Base-by-base conservation (phyloP, 345 rosid species). In the Crucihimalaya himalaica region DNA sequence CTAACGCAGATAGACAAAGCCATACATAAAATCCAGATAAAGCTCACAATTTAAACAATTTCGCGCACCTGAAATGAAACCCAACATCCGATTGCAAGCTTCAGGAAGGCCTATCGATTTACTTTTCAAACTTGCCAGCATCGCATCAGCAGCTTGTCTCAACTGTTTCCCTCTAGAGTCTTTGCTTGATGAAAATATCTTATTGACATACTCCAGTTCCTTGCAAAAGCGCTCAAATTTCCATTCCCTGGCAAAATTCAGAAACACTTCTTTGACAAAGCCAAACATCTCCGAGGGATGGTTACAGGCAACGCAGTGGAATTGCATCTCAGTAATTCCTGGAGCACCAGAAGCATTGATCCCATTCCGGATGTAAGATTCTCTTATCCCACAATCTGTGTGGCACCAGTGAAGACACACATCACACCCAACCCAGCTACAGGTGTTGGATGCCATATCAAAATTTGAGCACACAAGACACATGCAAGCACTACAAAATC, bases 201-300 rank as follows among this genome's bases (percentile, higher is more conserved):
- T 90, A 81, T 74, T 83, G 63, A 95, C 97, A 84, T 89, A 90
- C 78, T 88, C 92, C 54, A 95, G 92, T 67, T 95, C 99, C 66
- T 76, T 87, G 82, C 80, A 79, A 74, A 95, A 83, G 16, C 83
- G 78, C 78, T 92, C 91, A 57, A 74, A 67, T 10, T 83, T 78
- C 99, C 99, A 95, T 62, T 84, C 90, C 78, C 83, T 83, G 5
- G 94, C 93, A 71, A 88, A 95, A 79, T 84, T 83, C 37, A 73
- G 89, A 74, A 92, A 95, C 65, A 95, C 99, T 77, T 90, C 99
- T 79, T 95, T 95, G 66, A 95, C 98, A 80, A 92, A 95, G 16
- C 99, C 99, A 83, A 95, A 90, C 98, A 95, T 90, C 83, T 95
- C 99, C 19, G 99, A 95, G 39, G 98, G 97, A 79, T 91, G 97